Base-by-base conservation (phyloP, 1,284 basidiomycete species). In the Malassezia psittaci region DNA sequence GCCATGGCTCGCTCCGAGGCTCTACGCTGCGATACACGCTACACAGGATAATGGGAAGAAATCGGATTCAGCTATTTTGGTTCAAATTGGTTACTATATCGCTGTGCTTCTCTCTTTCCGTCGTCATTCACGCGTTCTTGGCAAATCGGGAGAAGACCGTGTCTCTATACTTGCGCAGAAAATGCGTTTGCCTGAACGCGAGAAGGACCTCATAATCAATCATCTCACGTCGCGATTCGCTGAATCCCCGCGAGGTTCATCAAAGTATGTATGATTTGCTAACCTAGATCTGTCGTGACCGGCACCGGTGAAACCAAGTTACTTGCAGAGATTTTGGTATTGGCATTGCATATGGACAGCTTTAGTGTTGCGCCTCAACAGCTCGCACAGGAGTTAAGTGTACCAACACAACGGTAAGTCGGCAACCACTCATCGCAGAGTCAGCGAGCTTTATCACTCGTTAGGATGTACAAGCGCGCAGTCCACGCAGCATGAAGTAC, bases 341-440 rank as follows among this genome's bases (percentile, higher is more conserved):
- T 74, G 1, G 62, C 59, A 0, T 58, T 74, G 39, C 68, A 74
- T 38, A 47, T 72, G 40, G 69, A 74, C 42, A 61, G 65, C 44
- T 74, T 70, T 51, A 54, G 61, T 11, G 57, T 74, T 44, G 66
- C 67, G 15, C 51, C 63, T 12, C 51, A 63, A 32, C 39, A 44
- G 7, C 19, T 65, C 3, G 52, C 64, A 2, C 48, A 45, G 21
- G 63, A 63, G 12, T 46, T 67, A 8, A 39, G 49, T 15, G 29
- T 67, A 13, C 47, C 46, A 9, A 39, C 52, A 8, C 40, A 53
- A 15, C 55, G 54, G 59, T 64, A 47, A 46, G 61, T 61, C 2
- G 1, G 11, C 3, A 6, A 7, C 1, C 10, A 13, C 38, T 42
- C 5, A 41, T 43, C 15, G 15, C 39, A 61, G 56, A 21, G 40